Conservation (phyloP, 129 eudicot species). For the Deinandra increscens region DNA sequence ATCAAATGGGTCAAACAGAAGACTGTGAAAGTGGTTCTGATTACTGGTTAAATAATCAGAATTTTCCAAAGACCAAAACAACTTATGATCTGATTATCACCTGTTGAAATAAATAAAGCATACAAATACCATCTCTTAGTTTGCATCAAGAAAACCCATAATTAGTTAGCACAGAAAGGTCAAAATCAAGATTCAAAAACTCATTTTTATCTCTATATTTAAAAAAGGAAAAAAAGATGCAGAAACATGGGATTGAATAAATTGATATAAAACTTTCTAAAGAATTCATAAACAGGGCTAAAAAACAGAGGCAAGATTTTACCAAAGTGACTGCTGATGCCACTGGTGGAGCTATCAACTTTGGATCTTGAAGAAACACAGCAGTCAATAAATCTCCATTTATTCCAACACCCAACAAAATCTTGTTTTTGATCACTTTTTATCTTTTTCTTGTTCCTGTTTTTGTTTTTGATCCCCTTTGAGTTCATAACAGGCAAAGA, state of each 20-base stretch:
- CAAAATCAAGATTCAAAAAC: background rate
- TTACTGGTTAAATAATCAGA: background rate
- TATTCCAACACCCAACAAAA: slow-evolving; percentile 75
- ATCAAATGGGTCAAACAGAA: too few species aligned
- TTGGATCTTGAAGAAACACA: slow-evolving; percentile 97
- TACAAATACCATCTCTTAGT: too few species aligned
- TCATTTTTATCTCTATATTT: background rate
- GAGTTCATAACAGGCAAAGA: slow-evolving; percentile 57
- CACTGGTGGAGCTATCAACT: slow-evolving; percentile 91
- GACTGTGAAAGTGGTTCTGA: background rate
- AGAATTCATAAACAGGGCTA: slow-evolving; percentile 5
- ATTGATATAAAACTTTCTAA: background rate
- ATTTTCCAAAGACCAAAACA: background rate
- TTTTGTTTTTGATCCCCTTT: slow-evolving; percentile 45
- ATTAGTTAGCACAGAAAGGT: background rate
- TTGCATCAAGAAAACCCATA: background rate
- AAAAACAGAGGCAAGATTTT: slow-evolving; percentile 26
- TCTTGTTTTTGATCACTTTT: slow-evolving; percentile 45
- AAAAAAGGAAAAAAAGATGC: background rate
- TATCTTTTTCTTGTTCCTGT: slow-evolving; percentile 48
- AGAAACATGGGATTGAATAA: background rate
- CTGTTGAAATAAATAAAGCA: too few species aligned
- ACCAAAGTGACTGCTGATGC: slow-evolving; percentile 76
- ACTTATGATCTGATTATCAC: background rate
- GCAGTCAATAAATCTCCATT: slow-evolving; percentile 67